Conservation (phyloP, 352 stramenopile genomes). For the Phytophthora hibernalis region DNA sequence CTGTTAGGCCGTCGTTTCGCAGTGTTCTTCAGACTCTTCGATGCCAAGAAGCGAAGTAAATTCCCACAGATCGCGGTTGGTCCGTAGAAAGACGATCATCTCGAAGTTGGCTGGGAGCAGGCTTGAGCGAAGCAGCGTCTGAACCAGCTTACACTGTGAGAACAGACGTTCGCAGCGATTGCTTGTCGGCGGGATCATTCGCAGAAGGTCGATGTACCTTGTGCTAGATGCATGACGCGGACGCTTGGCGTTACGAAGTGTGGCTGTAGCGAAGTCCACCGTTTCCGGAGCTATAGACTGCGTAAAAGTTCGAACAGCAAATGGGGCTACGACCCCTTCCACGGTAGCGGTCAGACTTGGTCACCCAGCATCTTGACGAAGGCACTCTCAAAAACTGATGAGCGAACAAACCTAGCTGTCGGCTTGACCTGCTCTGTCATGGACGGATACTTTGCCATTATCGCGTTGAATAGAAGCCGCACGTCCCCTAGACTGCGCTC, state of each 20-base stretch:
- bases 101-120: slow-evolving; percentile 26
- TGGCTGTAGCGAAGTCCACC: neutral
- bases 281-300: neutral
- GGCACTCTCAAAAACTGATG: slow-evolving; percentile 3
- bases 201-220: neutral
- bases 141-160: slow-evolving; percentile 23
- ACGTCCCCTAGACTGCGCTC: neutral
- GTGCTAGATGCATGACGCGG: neutral
- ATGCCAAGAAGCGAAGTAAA: too few relatives aligned
- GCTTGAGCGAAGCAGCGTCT: slow-evolving; percentile 2
- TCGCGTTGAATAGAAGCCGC: slow-evolving; percentile 8
- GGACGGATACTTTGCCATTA: slow-evolving; percentile 1
- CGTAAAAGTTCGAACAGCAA: neutral
- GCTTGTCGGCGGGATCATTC: slow-evolving; percentile 9
- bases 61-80: slow-evolving; percentile 5
- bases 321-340: neutral
- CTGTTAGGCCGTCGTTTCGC: too few relatives aligned
- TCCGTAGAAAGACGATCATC: slow-evolving; percentile 26
- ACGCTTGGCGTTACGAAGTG: neutral
- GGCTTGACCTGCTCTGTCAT: neutral
- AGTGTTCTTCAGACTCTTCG: too few relatives aligned
- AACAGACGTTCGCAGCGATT: slow-evolving; percentile 28
- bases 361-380: neutral
- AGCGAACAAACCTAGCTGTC: slow-evolving; percentile 2
- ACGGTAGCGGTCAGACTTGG: neutral